These are phyloP conservation scores for Udeniomyces megalosporus DNA, from an alignment of 768 basidiomycete species.

Conservation along the genomic window DNA sequence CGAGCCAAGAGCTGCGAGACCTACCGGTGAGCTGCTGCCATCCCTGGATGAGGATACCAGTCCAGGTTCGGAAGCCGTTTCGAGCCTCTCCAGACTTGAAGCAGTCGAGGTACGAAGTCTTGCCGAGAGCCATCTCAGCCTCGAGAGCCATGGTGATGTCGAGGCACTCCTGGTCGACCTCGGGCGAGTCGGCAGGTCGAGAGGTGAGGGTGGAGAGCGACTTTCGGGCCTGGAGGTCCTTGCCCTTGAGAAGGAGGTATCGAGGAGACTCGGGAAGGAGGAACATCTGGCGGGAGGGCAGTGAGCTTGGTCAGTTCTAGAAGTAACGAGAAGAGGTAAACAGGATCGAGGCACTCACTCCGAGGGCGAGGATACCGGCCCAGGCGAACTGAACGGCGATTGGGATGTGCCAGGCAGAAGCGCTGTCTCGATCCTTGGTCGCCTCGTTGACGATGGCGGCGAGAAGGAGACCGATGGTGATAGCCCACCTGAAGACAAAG, in stretches of 20 bases:
- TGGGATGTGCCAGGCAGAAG: slow-evolving; percentile 49
- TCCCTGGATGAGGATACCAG: slow-evolving; percentile 63
- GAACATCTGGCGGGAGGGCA: no score
- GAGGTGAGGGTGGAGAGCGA: slow-evolving; percentile 52
- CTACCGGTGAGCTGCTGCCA: slow-evolving; percentile 62
- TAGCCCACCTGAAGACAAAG: slow-evolving; percentile 35
- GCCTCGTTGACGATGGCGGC: slow-evolving; percentile 53
- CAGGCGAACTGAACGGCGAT: slow-evolving; percentile 58
- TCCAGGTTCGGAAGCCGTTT: slow-evolving; percentile 56
- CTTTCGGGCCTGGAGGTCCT: slow-evolving; percentile 42
- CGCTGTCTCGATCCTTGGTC: slow-evolving; percentile 40
- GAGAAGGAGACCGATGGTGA: slow-evolving; percentile 58
- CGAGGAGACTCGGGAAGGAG: slow-evolving; percentile 44
- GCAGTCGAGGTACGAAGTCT: slow-evolving; percentile 46
- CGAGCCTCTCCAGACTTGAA: slow-evolving; percentile 40
- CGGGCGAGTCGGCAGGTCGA: slow-evolving; percentile 38
- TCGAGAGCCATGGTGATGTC: slow-evolving; percentile 14
- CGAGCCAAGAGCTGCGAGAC: slow-evolving; percentile 24
- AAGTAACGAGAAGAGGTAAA: neutral
- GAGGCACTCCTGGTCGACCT: slow-evolving; percentile 35
- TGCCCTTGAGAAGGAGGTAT: slow-evolving; percentile 54
- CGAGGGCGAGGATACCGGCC: slow-evolving; percentile 51
- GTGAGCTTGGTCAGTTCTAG: no score
- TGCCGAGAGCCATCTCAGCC: slow-evolving; percentile 14
- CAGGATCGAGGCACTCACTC: slow-evolving; percentile 39